These are phyloP conservation scores for Clarireedia homoeocarpa DNA, from an alignment of 2,329 filamentous ascomycete genomes.

Conservation along the genomic window DNA sequence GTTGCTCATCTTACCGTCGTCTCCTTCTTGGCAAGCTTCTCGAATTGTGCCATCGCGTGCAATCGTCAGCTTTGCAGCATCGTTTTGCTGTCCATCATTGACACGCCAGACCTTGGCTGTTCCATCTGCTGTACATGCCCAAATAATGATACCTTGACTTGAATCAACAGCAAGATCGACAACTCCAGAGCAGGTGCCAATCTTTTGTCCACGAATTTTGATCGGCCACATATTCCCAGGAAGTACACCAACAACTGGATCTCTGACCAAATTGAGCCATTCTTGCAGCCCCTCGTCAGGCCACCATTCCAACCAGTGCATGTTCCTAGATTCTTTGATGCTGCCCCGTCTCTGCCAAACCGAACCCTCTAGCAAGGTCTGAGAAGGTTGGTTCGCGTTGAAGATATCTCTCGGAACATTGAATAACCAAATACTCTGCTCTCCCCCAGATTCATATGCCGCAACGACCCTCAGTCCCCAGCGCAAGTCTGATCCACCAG, in stretches of 20 bases:
- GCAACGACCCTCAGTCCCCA: slow-evolving; percentile 53
- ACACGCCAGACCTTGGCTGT: slow-evolving; percentile 40
- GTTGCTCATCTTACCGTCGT: slow-evolving; percentile 13
- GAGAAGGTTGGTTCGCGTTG: slow-evolving; percentile 27
- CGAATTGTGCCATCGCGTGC: slow-evolving; percentile 27
- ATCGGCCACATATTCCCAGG: slow-evolving; percentile 38
- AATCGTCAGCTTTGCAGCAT: slow-evolving; percentile 13
- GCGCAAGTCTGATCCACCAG: slow-evolving; percentile 45
- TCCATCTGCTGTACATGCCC: slow-evolving; percentile 41
- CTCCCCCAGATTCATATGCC: slow-evolving; percentile 39
- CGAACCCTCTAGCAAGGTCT: slow-evolving; percentile 7
- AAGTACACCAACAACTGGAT: slow-evolving; percentile 16
- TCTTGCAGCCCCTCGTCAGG: slow-evolving; percentile 30
- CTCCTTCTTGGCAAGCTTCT: slow-evolving; percentile 12
- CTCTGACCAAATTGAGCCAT: slow-evolving; percentile 26
- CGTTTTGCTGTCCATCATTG: slow-evolving; percentile 22
- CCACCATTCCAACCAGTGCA: slow-evolving; percentile 34
- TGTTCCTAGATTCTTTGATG: slow-evolving; percentile 10
- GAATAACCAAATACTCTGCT: slow-evolving; percentile 48
- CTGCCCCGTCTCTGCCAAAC: slow-evolving; percentile 8
- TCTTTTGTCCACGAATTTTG: slow-evolving; percentile 39
- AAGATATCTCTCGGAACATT: slow-evolving; percentile 52
- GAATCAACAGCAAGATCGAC: slow-evolving; percentile 44
- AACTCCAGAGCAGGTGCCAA: slow-evolving; percentile 37
- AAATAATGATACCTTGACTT: slow-evolving; percentile 38